Evolutionary conservation across 2,329 filamentous ascomycete genomes (phyloP), one percentile per base, ranked within the genome.

Genomic region (Lasiodiplodia sp.): DNA sequence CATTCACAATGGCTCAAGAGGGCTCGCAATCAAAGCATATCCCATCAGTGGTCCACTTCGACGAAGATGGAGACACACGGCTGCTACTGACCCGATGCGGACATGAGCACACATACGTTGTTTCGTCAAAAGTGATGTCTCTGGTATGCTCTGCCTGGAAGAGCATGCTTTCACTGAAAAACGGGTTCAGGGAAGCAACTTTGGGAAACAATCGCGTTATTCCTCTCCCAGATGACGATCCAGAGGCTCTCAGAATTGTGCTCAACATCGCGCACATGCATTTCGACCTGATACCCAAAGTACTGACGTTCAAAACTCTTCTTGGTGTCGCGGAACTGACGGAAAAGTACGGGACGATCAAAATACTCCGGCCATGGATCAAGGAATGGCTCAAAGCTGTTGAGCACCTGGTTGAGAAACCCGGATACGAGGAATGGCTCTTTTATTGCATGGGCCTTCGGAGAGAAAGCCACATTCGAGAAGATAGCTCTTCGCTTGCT

Each of bases 191-290:
- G 12, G 63, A 66, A 8, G 49, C 31, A 1, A 31, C 38, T 12
- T 6, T 16, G 23, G 44, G 18, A 21, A 21, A 8, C 8, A n/a
- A 37, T 8, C 16, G 58, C 38, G 18, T n/a, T 25, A 58, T 70
- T 11, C 40, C 55, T 4, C 47, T 70, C 12, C 68, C 68, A 12
- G 65, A 70, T 11, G 69, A 70, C 37, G 38, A 69, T 23, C 49
- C 60, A 1, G 58, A 55, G 3, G 60, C 57, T 31, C 53, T 70
- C 31, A 5, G 18, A 2, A 47, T 70, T 16, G 16, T 70, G 16
- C 67, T 70, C 11, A 34, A 62, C 31, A 68, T 70, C 18, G 69
- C 69, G 4, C 69, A 70, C 38, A 38, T 70, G 38, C 25, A 23
- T 18, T 68, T 66, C n/a, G 34, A 62, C 21, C 23, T 18, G 2